phyloP scores from a whole-genome alignment of 2,329 filamentous ascomycete species.

The Davidsoniella virescens region DNA sequence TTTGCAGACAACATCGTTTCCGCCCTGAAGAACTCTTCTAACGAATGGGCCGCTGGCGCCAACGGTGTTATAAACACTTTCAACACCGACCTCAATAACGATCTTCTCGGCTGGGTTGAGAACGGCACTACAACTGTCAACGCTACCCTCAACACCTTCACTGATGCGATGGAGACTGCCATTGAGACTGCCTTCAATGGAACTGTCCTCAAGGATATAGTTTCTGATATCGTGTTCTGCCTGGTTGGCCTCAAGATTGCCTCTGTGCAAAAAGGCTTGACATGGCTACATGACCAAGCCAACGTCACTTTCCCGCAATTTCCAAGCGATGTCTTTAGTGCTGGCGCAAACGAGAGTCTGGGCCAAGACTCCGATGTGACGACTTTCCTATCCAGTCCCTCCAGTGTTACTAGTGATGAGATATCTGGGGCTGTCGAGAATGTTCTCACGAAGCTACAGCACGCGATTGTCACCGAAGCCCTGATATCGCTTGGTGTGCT shows the following conservation, averaged over 20 bases:
- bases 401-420: slow-evolving; percentile 59
- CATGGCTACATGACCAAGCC: slow-evolving; percentile 81
- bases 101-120: slow-evolving; percentile 76
- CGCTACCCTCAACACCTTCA: slow-evolving; percentile 67
- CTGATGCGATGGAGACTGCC: slow-evolving; percentile 56
- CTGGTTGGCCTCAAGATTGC: slow-evolving; percentile 78
- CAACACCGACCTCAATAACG: slow-evolving; percentile 63
- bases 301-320: slow-evolving; percentile 67
- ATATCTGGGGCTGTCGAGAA: slow-evolving; percentile 60
- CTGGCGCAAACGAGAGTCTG: slow-evolving; percentile 51
- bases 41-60: slow-evolving; percentile 58
- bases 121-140: slow-evolving; percentile 73
- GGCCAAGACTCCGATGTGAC: slow-evolving; percentile 42
- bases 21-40: slow-evolving; percentile 57
- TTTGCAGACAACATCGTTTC: slow-evolving; percentile 65
- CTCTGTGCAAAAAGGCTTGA: slow-evolving; percentile 72
- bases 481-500: slow-evolving; percentile 64
- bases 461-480: slow-evolving; percentile 56
- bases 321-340: slow-evolving; percentile 65
- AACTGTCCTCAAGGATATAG: slow-evolving; percentile 62
- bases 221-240: slow-evolving; percentile 68
- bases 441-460: slow-evolving; percentile 50
- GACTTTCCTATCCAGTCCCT: slow-evolving; percentile 63
- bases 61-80: slow-evolving; percentile 56
- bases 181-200: slow-evolving; percentile 67